Percentiles rank a stretch among this genome's conserved stretches.
These are phyloP conservation scores for Gossypium davidsonii DNA, from an alignment of 441 rosid species.

Conservation along the genomic window DNA sequence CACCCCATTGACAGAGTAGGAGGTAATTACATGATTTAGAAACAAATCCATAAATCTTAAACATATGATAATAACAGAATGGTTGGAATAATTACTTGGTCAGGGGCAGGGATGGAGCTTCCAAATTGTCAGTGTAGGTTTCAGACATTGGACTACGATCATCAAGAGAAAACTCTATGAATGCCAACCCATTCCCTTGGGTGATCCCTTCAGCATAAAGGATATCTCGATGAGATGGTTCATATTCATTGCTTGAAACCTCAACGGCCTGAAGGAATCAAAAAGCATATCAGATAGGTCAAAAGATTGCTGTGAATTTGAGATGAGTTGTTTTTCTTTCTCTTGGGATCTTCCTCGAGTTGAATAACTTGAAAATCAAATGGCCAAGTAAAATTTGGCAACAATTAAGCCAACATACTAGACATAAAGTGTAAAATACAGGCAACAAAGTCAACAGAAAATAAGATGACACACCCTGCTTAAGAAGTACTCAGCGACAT, in stretches of 20 bases:
- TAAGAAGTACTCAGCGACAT: conserved; percentile 88
- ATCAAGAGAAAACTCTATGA: conserved; percentile 84
- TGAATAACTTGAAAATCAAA: not conserved
- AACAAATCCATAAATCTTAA: not conserved
- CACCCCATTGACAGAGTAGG: not conserved
- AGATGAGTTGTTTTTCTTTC: not conserved
- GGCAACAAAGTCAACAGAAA: not conserved
- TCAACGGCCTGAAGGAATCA: conserved; percentile 77
- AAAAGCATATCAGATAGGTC: not conserved
- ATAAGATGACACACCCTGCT: conserved; percentile 54
- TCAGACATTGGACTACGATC: conserved; percentile 94
- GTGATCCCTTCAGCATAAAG: conserved; percentile 98
- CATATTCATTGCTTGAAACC: conserved; percentile 94
- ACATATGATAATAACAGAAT: not conserved
- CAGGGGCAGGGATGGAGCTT: conserved; percentile 50
- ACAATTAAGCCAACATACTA: not conserved
- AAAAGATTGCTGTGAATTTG: not conserved
- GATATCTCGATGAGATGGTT: conserved; percentile 89
- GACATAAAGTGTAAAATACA: not conserved
- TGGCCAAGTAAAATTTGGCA: not conserved
- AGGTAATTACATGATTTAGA: not conserved
- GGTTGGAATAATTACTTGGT: conserved; percentile 42
- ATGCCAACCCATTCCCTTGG: conserved; percentile 93
- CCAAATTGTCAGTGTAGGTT: conserved; percentile 65
- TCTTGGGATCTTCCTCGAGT: not conserved